Evolutionary conservation across 805 yeast genomes (phyloP), one percentile per base, ranked within the genome.

Genomic region (Cyberlindnera americana): DNA sequence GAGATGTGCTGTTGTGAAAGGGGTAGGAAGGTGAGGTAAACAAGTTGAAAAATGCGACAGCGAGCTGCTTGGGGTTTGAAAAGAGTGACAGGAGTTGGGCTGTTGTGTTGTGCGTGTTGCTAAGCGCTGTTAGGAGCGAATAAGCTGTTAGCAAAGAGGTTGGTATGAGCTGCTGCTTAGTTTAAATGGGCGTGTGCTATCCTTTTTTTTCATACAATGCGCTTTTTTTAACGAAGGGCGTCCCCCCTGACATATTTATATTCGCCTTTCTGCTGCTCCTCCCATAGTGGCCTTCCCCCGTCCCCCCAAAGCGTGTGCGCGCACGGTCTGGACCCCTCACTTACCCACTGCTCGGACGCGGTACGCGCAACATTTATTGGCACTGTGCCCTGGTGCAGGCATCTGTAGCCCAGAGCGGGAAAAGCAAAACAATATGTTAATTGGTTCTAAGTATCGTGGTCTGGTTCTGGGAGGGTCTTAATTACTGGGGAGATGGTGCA

Each of bases 241-340:
- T n/a, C n/a, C 25, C 31, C 34, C 19, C 35, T 29, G 37, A 37
- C 39, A 39, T 41, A 41, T 41, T 41, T 41, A 41, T 41, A 41
- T 35, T 29, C 40, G 34, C 18, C 26, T 22, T n/a, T 12, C n/a
- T n/a, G n/a, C n/a, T n/a, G n/a, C n/a, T n/a, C n/a, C n/a, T n/a
- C n/a, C n/a, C n/a, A n/a, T n/a, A n/a, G n/a, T n/a, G n/a, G n/a
- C n/a, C n/a, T n/a, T n/a, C n/a, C n/a, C n/a, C n/a, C n/a, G n/a
- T n/a, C n/a, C n/a, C n/a, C n/a, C n/a, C n/a, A n/a, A n/a, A n/a
- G n/a, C n/a, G n/a, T n/a, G n/a, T n/a, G n/a, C n/a, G n/a, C n/a
- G n/a, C n/a, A n/a, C n/a, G n/a, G n/a, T n/a, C n/a, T n/a, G n/a
- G n/a, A n/a, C n/a, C n/a, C 7, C 33, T 26, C 24, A 18, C 9